These are phyloP conservation scores for Triadica sebifera DNA, from an alignment of 345 rosid genomes.

Conservation along the genomic window DNA sequence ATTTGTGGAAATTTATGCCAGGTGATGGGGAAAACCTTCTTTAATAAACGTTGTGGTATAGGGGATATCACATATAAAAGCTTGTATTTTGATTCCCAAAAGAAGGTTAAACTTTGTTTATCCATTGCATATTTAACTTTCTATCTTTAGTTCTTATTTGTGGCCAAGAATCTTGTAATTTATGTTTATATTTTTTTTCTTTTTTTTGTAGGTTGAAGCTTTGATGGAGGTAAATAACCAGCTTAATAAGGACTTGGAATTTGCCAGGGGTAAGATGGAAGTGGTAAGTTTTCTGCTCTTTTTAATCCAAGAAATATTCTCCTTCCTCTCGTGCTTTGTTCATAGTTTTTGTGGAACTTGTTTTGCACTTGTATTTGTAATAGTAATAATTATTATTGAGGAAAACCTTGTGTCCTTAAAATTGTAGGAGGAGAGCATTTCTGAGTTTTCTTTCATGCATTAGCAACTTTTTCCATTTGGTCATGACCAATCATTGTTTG, in stretches of 20 bases:
- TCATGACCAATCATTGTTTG: not conserved
- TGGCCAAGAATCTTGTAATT: not conserved
- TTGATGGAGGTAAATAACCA: conserved; percentile 23
- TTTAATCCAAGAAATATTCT: too few species aligned
- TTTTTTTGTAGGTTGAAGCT: conserved; percentile 27
- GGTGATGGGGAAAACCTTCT: conserved; percentile 17
- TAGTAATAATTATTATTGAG: not conserved
- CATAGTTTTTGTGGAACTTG: not conserved
- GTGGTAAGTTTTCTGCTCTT: conserved; percentile 16
- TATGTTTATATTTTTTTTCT: not conserved
- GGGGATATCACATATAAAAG: conserved; percentile 33
- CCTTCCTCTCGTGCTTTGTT: too few species aligned
- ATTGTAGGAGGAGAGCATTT: not conserved
- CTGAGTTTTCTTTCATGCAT: not conserved
- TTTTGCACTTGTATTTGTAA: not conserved
- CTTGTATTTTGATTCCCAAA: conserved; percentile 49
- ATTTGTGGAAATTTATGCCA: conserved; percentile 5
- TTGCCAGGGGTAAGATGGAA: conserved; percentile 25
- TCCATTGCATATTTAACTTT: not conserved
- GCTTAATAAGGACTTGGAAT: conserved; percentile 17
- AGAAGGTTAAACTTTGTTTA: conserved; percentile 36
- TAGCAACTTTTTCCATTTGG: not conserved
- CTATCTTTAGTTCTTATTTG: not conserved
- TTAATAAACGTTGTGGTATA: not conserved
- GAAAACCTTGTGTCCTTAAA: not conserved